Evolutionary conservation across 371 early-diverging fungal genomes (phyloP).

Genomic region (Amoeboaphelidium occidentale): DNA sequence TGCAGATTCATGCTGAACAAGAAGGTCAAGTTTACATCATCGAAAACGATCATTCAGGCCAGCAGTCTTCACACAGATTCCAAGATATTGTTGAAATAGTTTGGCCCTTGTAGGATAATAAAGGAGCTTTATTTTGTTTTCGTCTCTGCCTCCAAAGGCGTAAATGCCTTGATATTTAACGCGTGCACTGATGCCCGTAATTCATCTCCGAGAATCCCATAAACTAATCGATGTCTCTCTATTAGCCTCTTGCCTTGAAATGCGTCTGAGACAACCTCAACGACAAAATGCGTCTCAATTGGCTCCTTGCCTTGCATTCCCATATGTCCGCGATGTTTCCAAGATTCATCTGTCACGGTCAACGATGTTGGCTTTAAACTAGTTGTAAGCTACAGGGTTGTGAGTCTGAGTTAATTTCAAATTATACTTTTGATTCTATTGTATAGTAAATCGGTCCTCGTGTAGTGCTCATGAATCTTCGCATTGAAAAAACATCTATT

Average conservation of each 20-base stretch:
- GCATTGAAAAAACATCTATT: background rate
- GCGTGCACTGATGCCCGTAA: background rate
- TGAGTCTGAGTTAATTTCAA: too few relatives aligned
- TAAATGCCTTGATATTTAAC: background rate
- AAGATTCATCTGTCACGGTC: background rate
- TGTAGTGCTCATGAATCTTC: background rate
- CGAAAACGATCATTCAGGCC: too few relatives aligned
- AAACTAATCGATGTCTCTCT: background rate
- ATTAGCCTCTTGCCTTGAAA: background rate
- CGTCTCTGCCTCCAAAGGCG: too few relatives aligned
- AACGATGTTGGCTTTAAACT: background rate
- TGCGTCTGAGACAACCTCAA: background rate
- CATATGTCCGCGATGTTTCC: background rate
- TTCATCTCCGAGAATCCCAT: background rate
- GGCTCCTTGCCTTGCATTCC: background rate
- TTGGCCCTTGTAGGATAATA: too few relatives aligned
- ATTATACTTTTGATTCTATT: background rate
- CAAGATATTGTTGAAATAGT: too few relatives aligned
- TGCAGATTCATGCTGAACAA: too few relatives aligned
- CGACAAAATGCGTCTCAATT: background rate
- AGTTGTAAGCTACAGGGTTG: background rate
- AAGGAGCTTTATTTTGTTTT: too few relatives aligned
- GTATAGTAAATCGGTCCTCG: background rate
- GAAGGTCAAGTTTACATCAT: too few relatives aligned
- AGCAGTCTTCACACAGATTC: too few relatives aligned